Evolutionary conservation across 2,329 filamentous ascomycete genomes (phyloP).

Genomic region (Tolypocladium paradoxum): DNA sequence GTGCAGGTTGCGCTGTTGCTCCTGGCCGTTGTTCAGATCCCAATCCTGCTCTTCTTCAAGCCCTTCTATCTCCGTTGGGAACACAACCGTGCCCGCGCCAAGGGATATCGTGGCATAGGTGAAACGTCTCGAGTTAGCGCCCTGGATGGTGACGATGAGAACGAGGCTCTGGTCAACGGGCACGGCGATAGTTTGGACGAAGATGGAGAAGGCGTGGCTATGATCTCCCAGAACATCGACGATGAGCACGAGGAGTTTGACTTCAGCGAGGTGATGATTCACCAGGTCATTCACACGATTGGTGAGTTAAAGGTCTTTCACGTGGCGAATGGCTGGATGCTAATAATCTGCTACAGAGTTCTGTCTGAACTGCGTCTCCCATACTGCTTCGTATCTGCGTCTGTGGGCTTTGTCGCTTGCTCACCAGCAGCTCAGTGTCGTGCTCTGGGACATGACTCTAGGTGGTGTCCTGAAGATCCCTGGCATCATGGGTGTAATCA

Average conservation of each 20-base stretch:
- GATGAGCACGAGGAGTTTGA: slow-evolving; percentile 95
- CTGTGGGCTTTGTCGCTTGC: slow-evolving; percentile 96
- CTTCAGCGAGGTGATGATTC: slow-evolving; percentile 95
- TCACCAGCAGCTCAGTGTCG: slow-evolving; percentile 92
- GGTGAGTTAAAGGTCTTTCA: slow-evolving; percentile 45
- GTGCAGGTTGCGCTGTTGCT: slow-evolving; percentile 74
- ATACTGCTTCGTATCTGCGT: slow-evolving; percentile 96
- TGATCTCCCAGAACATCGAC: slow-evolving; percentile 78
- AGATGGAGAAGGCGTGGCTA: slow-evolving; percentile 72
- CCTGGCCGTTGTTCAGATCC: slow-evolving; percentile 76
- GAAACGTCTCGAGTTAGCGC: slow-evolving; percentile 83
- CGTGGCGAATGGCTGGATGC: slow-evolving; percentile 1
- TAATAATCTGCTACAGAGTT: slow-evolving; percentile 56
- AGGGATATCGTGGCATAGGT: slow-evolving; percentile 88
- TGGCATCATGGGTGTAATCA: slow-evolving; percentile 61
- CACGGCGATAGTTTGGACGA: slow-evolving; percentile 49
- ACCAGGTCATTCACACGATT: slow-evolving; percentile 97
- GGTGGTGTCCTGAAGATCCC: slow-evolving; percentile 59
- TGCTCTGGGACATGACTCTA: slow-evolving; percentile 95
- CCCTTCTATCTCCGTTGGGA: slow-evolving; percentile 91
- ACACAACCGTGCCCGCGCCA: slow-evolving; percentile 76
- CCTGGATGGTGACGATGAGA: slow-evolving; percentile 77
- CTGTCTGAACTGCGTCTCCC: slow-evolving; percentile 96
- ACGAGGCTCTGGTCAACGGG: slow-evolving; percentile 39
- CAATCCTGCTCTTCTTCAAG: slow-evolving; percentile 86